A percentile compares a stretch with the other conserved stretches of the same genome.
These are phyloP conservation scores for Daldinia sp. DNA, from an alignment of 2,329 filamentous ascomycete species.

Conservation along the genomic window DNA sequence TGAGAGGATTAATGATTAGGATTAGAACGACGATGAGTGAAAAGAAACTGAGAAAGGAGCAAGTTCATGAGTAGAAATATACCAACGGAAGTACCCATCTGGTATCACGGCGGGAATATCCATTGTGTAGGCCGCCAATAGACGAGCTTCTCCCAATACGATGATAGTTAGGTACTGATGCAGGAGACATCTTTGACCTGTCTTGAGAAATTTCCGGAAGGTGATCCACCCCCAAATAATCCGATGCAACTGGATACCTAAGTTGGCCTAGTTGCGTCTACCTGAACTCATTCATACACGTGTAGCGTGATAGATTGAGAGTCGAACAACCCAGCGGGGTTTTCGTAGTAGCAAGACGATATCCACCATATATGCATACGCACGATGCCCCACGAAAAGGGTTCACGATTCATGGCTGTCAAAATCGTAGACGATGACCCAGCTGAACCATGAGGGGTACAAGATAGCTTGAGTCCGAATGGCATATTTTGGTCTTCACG, in stretches of 20 bases:
- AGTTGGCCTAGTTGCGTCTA: slow-evolving; percentile 33
- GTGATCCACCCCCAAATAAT: slow-evolving; percentile 21
- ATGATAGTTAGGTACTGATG: slow-evolving; percentile 42
- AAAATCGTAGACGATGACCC: slow-evolving; percentile 17
- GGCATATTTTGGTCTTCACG: slow-evolving; percentile 14
- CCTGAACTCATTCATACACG: slow-evolving; percentile 37
- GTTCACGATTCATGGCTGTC: slow-evolving; percentile 21
- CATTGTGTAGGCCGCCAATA: slow-evolving; percentile 31
- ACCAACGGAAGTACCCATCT: slow-evolving; percentile 14
- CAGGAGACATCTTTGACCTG: slow-evolving; percentile 37
- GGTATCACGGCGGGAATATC: slow-evolving; percentile 20
- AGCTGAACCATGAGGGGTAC: slow-evolving; percentile 25
- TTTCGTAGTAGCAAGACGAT: slow-evolving; percentile 13
- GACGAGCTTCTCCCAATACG: slow-evolving; percentile 27
- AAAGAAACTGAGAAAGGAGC: slow-evolving; percentile 16
- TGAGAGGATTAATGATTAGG: slow-evolving; percentile 2
- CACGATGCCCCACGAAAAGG: slow-evolving; percentile 5
- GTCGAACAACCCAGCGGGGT: slow-evolving; percentile 30
- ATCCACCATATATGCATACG: slow-evolving; percentile 24
- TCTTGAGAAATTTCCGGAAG: slow-evolving; percentile 28
- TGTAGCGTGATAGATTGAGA: slow-evolving; percentile 37
- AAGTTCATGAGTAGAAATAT: slow-evolving; percentile 25
- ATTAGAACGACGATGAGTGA: slow-evolving; percentile 3
- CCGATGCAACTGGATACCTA: slow-evolving; percentile 33
- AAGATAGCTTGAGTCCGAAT: slow-evolving; percentile 18